These are phyloP conservation scores for Gymnopus androsaceus DNA, from an alignment of 1,284 basidiomycete genomes.

Conservation along the genomic window DNA sequence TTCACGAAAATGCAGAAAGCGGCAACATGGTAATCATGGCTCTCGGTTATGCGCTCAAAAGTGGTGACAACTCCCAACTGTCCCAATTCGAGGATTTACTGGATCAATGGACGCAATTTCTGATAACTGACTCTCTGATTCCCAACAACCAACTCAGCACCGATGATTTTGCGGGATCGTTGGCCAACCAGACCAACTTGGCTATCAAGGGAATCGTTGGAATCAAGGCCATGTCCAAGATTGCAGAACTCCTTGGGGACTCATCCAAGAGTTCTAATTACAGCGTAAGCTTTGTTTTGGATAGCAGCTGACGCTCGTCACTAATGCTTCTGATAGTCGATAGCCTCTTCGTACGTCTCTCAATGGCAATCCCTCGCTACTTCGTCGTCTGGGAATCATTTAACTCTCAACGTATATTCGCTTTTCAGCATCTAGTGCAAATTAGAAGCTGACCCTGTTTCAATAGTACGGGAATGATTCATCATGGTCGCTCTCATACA, in stretches of 20 bases:
- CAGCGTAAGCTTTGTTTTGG: constrained; percentile 43
- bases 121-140: constrained; percentile 65
- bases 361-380: constrained; percentile 56
- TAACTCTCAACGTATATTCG: constrained; percentile 49
- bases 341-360: constrained; percentile 54
- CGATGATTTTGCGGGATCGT: constrained; percentile 59
- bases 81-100: constrained; percentile 53
- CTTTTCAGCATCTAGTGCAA: background rate
- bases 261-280: constrained; percentile 53
- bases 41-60: constrained; percentile 64
- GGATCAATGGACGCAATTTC: constrained; percentile 72
- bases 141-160: constrained; percentile 66
- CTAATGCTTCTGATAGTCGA: constrained; percentile 38
- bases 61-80: constrained; percentile 56
- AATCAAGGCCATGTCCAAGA: constrained; percentile 67
- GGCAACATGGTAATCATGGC: constrained; percentile 80
- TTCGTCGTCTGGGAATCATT: constrained; percentile 48
- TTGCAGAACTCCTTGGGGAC: constrained; percentile 54
- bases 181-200: constrained; percentile 77
- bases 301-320: background rate
- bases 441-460: background rate
- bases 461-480: constrained; percentile 46
- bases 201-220: constrained; percentile 78
- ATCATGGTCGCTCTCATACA: constrained; percentile 66
- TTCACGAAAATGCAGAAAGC: constrained; percentile 44